Conservation (phyloP, 345 rosid species). For the Gossypium mustelinum region DNA sequence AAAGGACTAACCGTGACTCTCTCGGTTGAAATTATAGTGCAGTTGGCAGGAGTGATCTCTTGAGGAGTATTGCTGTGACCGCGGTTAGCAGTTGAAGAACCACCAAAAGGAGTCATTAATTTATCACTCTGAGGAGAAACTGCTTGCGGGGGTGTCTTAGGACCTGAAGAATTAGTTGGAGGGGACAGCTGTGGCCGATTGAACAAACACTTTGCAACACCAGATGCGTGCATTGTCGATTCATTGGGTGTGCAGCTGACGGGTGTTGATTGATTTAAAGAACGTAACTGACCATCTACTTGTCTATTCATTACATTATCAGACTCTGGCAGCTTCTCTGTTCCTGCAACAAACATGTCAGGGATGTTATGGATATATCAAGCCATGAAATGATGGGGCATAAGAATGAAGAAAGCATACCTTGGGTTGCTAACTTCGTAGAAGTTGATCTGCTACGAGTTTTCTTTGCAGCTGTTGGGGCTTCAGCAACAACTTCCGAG, state of each 20-base stretch:
- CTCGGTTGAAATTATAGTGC: constrained; percentile 63
- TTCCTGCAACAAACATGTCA: constrained; percentile 12
- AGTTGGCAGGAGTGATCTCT: constrained; percentile 51
- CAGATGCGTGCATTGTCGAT: constrained; percentile 33
- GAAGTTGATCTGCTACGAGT: constrained; percentile 30
- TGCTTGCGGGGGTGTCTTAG: constrained; percentile 61
- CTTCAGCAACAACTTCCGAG: constrained; percentile 29
- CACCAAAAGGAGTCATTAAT: constrained; percentile 31
- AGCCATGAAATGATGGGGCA: neutral
- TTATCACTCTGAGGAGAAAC: constrained; percentile 34
- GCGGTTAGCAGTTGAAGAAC: constrained; percentile 29
- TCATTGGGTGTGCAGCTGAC: constrained; percentile 18
- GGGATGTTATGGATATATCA: neutral
- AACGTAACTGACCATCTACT: constrained; percentile 22
- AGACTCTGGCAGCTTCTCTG: constrained; percentile 16
- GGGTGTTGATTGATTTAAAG: constrained; percentile 24
- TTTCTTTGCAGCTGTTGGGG: constrained; percentile 43
- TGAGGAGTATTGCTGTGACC: constrained; percentile 38
- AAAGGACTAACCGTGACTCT: constrained; percentile 65
- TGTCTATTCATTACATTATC: constrained; percentile 10
- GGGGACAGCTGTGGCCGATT: constrained; percentile 33
- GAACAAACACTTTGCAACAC: constrained; percentile 71
- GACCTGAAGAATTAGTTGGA: constrained; percentile 46
- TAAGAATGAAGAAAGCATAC: constrained; percentile 28
- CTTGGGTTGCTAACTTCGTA: constrained; percentile 28